phyloP scores from a whole-genome alignment of 371 early-diverging fungal genomes.

The Globomyces sp. region DNA sequence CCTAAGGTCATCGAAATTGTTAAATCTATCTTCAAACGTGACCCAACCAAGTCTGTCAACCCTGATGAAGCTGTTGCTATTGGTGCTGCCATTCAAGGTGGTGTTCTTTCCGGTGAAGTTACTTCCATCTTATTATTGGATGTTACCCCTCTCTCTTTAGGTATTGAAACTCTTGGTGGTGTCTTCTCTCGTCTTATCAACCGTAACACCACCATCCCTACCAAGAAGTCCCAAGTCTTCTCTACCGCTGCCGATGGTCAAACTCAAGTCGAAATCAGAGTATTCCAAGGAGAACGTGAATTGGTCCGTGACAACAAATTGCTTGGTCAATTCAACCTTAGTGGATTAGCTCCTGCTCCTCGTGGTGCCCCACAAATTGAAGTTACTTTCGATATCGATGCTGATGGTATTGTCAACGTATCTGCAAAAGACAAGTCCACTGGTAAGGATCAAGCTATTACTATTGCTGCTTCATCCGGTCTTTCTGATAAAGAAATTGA shows the following conservation, averaged over 20 bases:
- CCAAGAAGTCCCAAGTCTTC: slow-evolving; percentile 99
- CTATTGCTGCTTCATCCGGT: slow-evolving; percentile 97
- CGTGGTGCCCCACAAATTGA: slow-evolving; percentile 87
- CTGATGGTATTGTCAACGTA: slow-evolving; percentile 99
- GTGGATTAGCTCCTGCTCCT: slow-evolving; percentile 61
- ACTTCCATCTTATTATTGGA: slow-evolving; percentile 95
- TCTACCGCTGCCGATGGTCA: slow-evolving; percentile 99
- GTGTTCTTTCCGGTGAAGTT: slow-evolving; percentile 94
- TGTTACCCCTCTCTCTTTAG: slow-evolving; percentile 98
- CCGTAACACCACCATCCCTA: slow-evolving; percentile 99
- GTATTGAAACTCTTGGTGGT: slow-evolving; percentile 96
- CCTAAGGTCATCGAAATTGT: slow-evolving; percentile 96
- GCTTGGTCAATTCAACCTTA: slow-evolving; percentile 95
- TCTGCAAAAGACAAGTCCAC: slow-evolving; percentile 97
- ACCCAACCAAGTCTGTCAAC: slow-evolving; percentile 93
- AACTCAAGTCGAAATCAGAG: slow-evolving; percentile 95
- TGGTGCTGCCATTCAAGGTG: slow-evolving; percentile 99
- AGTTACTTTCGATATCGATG: slow-evolving; percentile 99
- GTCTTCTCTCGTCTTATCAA: slow-evolving; percentile 97
- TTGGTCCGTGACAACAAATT: slow-evolving; percentile 96
- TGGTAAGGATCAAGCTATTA: slow-evolving; percentile 91
- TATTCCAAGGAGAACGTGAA: slow-evolving; percentile 99
- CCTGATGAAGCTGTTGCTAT: slow-evolving; percentile 99
- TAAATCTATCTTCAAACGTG: slow-evolving; percentile 83
- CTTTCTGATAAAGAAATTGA: slow-evolving; percentile 95